Conservation (phyloP, 257 asterid genomes). For the Paulownia fortunei region DNA sequence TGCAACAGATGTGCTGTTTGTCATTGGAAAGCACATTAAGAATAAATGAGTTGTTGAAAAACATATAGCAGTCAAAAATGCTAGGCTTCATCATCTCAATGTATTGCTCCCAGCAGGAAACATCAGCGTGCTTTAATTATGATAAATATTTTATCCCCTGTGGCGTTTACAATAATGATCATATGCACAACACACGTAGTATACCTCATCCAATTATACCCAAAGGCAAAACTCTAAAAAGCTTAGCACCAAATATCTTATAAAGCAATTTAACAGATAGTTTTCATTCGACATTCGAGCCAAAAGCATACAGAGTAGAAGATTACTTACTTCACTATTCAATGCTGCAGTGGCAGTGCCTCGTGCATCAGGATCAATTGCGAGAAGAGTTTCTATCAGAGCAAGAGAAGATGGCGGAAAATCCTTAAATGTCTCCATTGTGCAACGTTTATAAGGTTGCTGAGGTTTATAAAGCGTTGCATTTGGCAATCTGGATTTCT, state of each 20-base stretch:
- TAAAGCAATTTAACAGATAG: not conserved
- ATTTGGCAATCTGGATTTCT: conserved; percentile 74
- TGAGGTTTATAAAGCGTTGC: conserved; percentile 85
- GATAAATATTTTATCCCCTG: not conserved
- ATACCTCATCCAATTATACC: not conserved
- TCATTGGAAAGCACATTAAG: not conserved
- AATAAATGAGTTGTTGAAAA: not conserved
- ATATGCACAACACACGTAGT: not conserved
- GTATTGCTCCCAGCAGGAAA: not conserved
- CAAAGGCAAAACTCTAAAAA: not conserved
- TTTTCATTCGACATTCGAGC: not conserved
- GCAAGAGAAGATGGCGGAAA: conserved; percentile 73
- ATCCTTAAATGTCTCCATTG: conserved; percentile 70
- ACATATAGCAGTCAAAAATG: not conserved
- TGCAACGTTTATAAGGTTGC: conserved; percentile 73
- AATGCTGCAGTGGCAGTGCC: conserved; percentile 82
- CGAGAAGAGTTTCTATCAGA: conserved; percentile 70
- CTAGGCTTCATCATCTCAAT: not conserved
- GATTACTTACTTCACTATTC: conserved; percentile 65
- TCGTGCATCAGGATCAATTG: conserved; percentile 83
- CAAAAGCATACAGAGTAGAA: not conserved
- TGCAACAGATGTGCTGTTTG: not conserved
- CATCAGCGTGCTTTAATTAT: not conserved
- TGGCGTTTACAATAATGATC: not conserved
- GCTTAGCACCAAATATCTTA: not conserved